Conservation (phyloP, 345 rosid genomes). For the Eucalyptus polybractea region DNA sequence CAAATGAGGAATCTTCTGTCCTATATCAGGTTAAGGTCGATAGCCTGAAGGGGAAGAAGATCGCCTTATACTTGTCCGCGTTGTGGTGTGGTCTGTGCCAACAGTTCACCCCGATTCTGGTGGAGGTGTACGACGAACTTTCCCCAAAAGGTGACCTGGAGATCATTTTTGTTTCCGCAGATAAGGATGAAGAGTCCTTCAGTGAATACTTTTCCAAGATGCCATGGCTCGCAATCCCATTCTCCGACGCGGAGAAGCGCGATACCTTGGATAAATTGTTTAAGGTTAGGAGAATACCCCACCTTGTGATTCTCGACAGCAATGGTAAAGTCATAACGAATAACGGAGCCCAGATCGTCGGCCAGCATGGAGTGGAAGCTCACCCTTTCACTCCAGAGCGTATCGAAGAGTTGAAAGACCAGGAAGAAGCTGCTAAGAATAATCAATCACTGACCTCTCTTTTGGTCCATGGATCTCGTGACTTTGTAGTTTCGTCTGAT, state of each 20-base stretch:
- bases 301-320: constrained; percentile 58
- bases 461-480: constrained; percentile 39
- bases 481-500: constrained; percentile 39
- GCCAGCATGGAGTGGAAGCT: constrained; percentile 48
- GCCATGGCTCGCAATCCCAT: constrained; percentile 90
- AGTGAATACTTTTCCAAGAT: constrained; percentile 51
- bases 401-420: constrained; percentile 47
- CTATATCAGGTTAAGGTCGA: constrained; percentile 44
- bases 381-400: constrained; percentile 56
- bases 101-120: constrained; percentile 42
- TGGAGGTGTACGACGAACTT: constrained; percentile 42
- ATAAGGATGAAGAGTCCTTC: constrained; percentile 48
- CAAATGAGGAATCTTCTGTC: background rate
- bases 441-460: constrained; percentile 48
- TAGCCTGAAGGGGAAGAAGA: constrained; percentile 60
- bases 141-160: constrained; percentile 37
- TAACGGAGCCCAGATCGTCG: constrained; percentile 32
- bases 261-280: constrained; percentile 30
- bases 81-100: constrained; percentile 77
- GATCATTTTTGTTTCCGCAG: constrained; percentile 42
- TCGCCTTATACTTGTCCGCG: constrained; percentile 75
- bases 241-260: constrained; percentile 43
- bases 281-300: constrained; percentile 57
- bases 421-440: constrained; percentile 39
- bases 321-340: constrained; percentile 29